Percentiles rank a stretch among this genome's conserved stretches.
Evolutionary conservation across 768 basidiomycete species (phyloP).

Genomic region (Boletellus emodensis): DNA sequence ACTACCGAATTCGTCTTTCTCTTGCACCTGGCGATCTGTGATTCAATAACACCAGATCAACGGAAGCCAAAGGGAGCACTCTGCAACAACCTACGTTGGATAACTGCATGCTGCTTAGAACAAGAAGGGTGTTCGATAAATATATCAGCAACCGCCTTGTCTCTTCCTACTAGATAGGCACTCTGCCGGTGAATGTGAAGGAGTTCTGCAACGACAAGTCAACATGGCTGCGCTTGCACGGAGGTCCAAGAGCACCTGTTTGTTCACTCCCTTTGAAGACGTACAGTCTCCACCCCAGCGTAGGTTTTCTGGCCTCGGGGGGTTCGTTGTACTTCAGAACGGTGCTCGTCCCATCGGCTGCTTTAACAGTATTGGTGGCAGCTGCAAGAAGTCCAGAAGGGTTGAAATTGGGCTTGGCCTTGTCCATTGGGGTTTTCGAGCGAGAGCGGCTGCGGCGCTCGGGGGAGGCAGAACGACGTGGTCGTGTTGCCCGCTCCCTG

Average conservation of each 20-base stretch:
- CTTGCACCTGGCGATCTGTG: slow-evolving; percentile 75
- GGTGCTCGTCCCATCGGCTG: slow-evolving; percentile 69
- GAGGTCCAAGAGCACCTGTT: slow-evolving; percentile 58
- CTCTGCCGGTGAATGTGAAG: slow-evolving; percentile 93
- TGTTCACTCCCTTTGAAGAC: slow-evolving; percentile 96
- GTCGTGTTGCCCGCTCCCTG: slow-evolving; percentile 29
- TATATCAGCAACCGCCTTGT: slow-evolving; percentile 81
- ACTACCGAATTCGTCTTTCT: slow-evolving; percentile 84
- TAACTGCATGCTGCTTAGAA: slow-evolving; percentile 96
- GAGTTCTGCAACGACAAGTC: slow-evolving; percentile 51
- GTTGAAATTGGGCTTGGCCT: slow-evolving; percentile 85
- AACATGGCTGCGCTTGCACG: background rate
- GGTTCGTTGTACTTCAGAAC: slow-evolving; percentile 98
- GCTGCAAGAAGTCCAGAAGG: slow-evolving; percentile 90
- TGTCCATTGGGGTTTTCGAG: slow-evolving; percentile 47
- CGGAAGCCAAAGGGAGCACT: background rate
- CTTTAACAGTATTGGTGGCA: slow-evolving; percentile 87
- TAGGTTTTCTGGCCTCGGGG: slow-evolving; percentile 92
- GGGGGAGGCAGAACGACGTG: slow-evolving; percentile 60
- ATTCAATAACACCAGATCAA: slow-evolving; percentile 4
- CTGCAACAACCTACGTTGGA: slow-evolving; percentile 64
- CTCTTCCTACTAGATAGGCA: slow-evolving; percentile 90
- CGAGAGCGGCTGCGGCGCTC: slow-evolving; percentile 37
- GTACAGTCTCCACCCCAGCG: slow-evolving; percentile 88
- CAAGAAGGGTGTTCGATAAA: slow-evolving; percentile 93